These are phyloP conservation scores for Rubia balearica DNA, from an alignment of 305 asterid species.

Conservation along the genomic window DNA sequence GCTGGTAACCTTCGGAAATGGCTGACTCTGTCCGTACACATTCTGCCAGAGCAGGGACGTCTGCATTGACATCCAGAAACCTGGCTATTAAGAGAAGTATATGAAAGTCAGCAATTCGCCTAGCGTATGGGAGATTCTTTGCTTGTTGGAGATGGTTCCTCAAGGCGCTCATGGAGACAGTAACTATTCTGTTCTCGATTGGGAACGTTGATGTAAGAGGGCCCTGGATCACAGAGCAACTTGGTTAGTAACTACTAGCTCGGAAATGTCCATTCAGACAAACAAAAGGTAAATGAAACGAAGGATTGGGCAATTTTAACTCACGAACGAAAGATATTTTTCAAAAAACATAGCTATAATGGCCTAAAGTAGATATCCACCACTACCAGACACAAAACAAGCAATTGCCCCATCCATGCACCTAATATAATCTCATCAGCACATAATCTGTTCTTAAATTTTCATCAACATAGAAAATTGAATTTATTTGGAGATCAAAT, in stretches of 20 bases:
- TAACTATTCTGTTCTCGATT: slow-evolving; percentile 63
- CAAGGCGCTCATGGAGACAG: slow-evolving; percentile 51
- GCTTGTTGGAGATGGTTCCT: slow-evolving; percentile 63
- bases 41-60: slow-evolving; percentile 72
- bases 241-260: slow-evolving; percentile 11
- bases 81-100: slow-evolving; percentile 65
- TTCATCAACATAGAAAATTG: not conserved
- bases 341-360: not conserved
- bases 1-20: slow-evolving; percentile 89
- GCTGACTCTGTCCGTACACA: slow-evolving; percentile 53
- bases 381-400: not conserved
- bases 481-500: not conserved
- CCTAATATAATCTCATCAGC: no score
- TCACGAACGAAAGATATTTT: not conserved
- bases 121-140: slow-evolving; percentile 63
- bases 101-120: slow-evolving; percentile 84
- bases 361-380: not conserved
- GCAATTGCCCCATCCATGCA: not conserved
- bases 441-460: no score
- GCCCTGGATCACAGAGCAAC: slow-evolving; percentile 50
- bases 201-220: slow-evolving; percentile 79
- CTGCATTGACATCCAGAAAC: slow-evolving; percentile 63
- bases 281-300: not conserved
- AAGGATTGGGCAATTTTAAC: not conserved
- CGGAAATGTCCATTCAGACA: not conserved